phyloP scores from a whole-genome alignment of 768 basidiomycete genomes.

The Calvatia gigantea region DNA sequence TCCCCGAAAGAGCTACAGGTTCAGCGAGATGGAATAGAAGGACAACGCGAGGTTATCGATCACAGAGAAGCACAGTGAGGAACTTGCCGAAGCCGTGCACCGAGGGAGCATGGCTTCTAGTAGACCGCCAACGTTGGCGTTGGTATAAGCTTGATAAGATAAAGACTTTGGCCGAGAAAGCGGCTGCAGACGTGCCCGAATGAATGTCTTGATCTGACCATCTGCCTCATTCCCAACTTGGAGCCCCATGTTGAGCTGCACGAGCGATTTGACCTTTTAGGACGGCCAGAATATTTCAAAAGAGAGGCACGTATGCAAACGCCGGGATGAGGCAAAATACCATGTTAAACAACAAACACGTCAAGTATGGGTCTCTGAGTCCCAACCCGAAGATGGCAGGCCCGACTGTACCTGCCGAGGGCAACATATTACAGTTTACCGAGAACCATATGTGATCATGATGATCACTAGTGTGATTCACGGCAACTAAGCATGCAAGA shows the following conservation, averaged over 20 bases:
- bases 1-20: conserved; percentile 68
- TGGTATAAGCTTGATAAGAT: conserved; percentile 55
- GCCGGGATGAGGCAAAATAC: conserved; percentile 56
- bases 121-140: conserved; percentile 66
- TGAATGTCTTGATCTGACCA: conserved; percentile 60
- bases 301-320: conserved; percentile 29
- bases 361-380: conserved; percentile 58
- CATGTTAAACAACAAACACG: conserved; percentile 67
- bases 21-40: conserved; percentile 77
- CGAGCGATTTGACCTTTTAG: too few relatives aligned
- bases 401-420: conserved; percentile 67
- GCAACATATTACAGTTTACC: conserved; percentile 69
- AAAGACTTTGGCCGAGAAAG: conserved; percentile 54
- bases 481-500: background rate
- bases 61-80: conserved; percentile 76
- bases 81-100: conserved; percentile 73
- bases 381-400: conserved; percentile 58
- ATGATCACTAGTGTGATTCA: background rate
- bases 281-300: conserved; percentile 11
- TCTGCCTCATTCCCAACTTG: conserved; percentile 80
- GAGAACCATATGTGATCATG: conserved; percentile 67
- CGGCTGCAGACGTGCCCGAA: conserved; percentile 47
- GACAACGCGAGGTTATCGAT: conserved; percentile 80
- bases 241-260: conserved; percentile 72
- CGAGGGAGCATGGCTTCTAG: conserved; percentile 69